Conservation (phyloP, 169 alveolate species). For the Fabrea salina region DNA sequence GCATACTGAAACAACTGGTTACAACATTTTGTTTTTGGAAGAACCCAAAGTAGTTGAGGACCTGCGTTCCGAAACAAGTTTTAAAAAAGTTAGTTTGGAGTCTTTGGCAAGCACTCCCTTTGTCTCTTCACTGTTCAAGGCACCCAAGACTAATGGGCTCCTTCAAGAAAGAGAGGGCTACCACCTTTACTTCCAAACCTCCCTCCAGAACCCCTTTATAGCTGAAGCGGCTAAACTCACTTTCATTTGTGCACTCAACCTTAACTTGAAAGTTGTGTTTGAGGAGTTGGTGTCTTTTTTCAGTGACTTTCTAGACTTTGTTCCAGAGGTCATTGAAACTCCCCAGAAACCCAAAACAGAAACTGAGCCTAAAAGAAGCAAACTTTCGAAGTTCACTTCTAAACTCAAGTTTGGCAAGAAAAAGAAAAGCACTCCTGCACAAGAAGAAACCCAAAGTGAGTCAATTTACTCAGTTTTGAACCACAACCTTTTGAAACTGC, state of each 20-base stretch:
- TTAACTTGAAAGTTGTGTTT: neutral
- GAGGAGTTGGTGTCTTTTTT: neutral
- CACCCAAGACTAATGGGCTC: neutral
- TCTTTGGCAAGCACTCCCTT: neutral
- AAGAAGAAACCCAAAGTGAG: neutral
- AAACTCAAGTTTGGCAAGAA: conserved; percentile 11
- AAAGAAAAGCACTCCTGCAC: neutral
- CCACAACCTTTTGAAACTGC: neutral
- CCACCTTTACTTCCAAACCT: neutral
- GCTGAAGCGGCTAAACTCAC: conserved; percentile 25
- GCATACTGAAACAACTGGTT: neutral
- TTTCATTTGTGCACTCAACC: neutral
- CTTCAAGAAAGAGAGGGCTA: neutral
- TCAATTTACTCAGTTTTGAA: neutral
- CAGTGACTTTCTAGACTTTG: neutral
- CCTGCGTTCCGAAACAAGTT: neutral
- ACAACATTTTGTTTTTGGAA: neutral
- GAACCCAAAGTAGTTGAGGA: conserved; percentile 4
- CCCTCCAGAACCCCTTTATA: neutral
- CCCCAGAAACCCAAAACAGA: neutral
- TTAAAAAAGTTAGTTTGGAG: neutral
- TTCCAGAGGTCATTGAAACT: neutral
- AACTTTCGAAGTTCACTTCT: neutral
- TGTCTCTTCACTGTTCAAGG: neutral
- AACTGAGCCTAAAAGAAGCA: neutral